Conservation (phyloP, 352 stramenopile genomes). For the Phytophthora ramorum region DNA sequence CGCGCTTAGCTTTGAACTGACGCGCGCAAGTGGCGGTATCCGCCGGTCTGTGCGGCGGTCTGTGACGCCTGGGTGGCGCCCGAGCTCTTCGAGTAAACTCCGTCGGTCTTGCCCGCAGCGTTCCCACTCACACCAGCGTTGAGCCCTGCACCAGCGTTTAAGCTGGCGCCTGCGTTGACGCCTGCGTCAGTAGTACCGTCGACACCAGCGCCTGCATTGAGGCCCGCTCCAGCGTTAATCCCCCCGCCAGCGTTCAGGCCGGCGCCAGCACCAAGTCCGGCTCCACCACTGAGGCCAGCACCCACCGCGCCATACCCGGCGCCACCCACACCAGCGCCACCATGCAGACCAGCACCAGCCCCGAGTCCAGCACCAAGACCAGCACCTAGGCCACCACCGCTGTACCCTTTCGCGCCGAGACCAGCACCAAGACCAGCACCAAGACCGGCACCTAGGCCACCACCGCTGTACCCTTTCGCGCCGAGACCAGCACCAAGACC, state of each 20-base stretch:
- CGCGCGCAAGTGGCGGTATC: not conserved
- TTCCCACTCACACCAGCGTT: not conserved
- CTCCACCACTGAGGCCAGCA: not conserved
- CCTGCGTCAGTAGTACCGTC: too few relatives aligned
- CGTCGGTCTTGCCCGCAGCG: not conserved
- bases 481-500: not conserved
- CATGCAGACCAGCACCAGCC: not conserved
- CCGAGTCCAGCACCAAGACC: not conserved
- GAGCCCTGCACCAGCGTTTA: too few relatives aligned
- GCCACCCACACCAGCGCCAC: not conserved
- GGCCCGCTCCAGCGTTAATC: not conserved
- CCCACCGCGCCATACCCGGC: not conserved
- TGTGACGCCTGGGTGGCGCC: constrained; percentile 1
- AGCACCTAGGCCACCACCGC: too few relatives aligned
- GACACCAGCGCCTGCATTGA: not conserved
- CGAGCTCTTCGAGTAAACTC: constrained; percentile 2
- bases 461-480: not conserved
- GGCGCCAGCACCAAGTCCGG: not conserved
- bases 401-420: not conserved
- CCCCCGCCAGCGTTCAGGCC: not conserved
- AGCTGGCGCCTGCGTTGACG: too few relatives aligned
- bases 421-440: constrained; percentile 2
- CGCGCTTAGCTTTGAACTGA: not conserved
- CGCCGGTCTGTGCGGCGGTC: not conserved
- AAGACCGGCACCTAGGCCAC: not conserved